Evolutionary conservation across 495 filamentous ascomycete species (phyloP).

Genomic region (Penicillium argentinense): DNA sequence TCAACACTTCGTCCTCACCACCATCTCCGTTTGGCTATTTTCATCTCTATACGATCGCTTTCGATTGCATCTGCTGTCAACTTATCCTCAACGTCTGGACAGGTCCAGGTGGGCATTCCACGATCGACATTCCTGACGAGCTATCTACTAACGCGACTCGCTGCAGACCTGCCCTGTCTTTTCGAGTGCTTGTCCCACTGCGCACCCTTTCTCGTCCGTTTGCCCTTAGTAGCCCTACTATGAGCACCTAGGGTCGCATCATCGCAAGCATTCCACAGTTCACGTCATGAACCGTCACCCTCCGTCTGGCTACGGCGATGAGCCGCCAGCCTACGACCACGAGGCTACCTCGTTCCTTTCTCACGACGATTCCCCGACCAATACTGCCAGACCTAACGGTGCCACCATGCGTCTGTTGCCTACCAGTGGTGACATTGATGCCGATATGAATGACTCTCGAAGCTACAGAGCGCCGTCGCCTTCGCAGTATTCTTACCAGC

Average conservation of each 20-base stretch:
- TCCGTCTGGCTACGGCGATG: slow-evolving; percentile 37
- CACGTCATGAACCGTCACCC: slow-evolving; percentile 35
- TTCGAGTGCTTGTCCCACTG: too few relatives aligned
- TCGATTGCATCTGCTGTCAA: too few relatives aligned
- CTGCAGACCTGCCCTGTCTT: too few relatives aligned
- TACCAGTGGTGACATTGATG: slow-evolving; percentile 44
- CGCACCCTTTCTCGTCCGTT: too few relatives aligned
- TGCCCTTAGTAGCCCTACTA: too few relatives aligned
- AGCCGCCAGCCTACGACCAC: slow-evolving; percentile 44
- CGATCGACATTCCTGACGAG: slow-evolving; percentile 13
- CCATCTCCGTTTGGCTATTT: too few relatives aligned
- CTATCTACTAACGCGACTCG: slow-evolving; percentile 8
- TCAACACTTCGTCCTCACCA: too few relatives aligned
- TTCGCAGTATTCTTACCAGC: slow-evolving; percentile 14
- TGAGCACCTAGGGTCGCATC: slow-evolving; percentile 25
- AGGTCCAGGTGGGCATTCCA: slow-evolving; percentile 10
- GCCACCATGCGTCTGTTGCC: slow-evolving; percentile 63
- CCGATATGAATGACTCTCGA: slow-evolving; percentile 22
- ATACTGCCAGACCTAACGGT: slow-evolving; percentile 33
- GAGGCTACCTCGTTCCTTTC: slow-evolving; percentile 33
- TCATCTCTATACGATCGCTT: too few relatives aligned
- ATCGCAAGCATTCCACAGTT: slow-evolving; percentile 18
- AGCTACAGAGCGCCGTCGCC: slow-evolving; percentile 18
- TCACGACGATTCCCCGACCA: slow-evolving; percentile 30
- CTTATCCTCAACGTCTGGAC: too few relatives aligned